These are phyloP conservation scores for Xylogone sp. DNA, from an alignment of 2,329 filamentous ascomycete species.

Conservation along the genomic window DNA sequence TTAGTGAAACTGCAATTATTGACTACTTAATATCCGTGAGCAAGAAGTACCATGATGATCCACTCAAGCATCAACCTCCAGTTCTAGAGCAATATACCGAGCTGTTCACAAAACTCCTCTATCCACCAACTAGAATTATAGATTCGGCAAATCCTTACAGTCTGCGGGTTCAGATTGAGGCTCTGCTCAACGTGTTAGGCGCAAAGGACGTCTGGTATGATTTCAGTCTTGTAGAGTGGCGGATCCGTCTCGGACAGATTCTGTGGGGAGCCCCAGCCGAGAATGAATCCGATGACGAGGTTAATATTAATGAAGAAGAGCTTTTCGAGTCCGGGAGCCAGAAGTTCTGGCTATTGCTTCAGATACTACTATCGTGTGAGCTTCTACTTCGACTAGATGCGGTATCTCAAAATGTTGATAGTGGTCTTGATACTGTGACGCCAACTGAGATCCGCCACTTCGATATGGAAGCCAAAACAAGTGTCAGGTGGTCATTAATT, in stretches of 20 bases:
- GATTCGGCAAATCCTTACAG: constrained; percentile 58
- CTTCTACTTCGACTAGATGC: constrained; percentile 62
- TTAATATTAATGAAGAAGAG: constrained; percentile 45
- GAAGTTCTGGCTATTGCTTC: constrained; percentile 63
- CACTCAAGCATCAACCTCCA: constrained; percentile 44
- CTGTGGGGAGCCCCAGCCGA: constrained; percentile 58
- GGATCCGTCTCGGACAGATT: constrained; percentile 68
- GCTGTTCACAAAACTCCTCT: constrained; percentile 56
- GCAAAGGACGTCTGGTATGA: constrained; percentile 69
- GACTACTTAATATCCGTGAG: constrained; percentile 52
- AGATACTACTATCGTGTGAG: constrained; percentile 62
- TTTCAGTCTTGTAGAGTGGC: constrained; percentile 71
- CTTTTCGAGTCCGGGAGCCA: constrained; percentile 53
- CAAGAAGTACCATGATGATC: constrained; percentile 50
- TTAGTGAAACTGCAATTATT: constrained; percentile 55
- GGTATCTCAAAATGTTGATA: constrained; percentile 57
- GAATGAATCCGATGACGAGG: constrained; percentile 46
- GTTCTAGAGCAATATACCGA: constrained; percentile 59
- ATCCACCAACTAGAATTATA: constrained; percentile 51
- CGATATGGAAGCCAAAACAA: constrained; percentile 55
- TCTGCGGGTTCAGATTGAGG: constrained; percentile 66
- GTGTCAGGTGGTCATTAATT: constrained; percentile 65
- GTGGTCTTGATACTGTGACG: constrained; percentile 46
- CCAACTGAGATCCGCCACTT: constrained; percentile 57
- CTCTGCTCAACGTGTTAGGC: constrained; percentile 61